Evolutionary conservation across 1,284 basidiomycete species (phyloP).

Genomic region (Heliocybe sulcata): DNA sequence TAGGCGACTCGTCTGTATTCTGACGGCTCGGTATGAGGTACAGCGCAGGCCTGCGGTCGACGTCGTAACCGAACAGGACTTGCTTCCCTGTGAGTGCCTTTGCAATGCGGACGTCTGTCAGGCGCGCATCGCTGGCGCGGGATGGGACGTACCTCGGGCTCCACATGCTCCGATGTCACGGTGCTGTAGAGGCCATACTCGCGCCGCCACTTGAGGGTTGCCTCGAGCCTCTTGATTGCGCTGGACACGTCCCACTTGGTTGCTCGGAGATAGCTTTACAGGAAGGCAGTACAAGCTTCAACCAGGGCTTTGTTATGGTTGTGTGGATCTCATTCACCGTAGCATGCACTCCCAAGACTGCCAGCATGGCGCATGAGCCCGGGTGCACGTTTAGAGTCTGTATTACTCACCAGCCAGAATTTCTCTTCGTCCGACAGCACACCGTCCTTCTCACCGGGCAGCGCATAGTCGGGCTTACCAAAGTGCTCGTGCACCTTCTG

Average conservation of each 20-base stretch:
- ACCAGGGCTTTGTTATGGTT: neutral
- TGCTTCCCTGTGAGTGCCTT: conserved; percentile 71
- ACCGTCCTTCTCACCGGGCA: conserved; percentile 39
- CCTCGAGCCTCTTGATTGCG: conserved; percentile 58
- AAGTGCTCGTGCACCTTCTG: conserved; percentile 56
- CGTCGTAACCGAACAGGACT: conserved; percentile 73
- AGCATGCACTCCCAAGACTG: conserved; percentile 64
- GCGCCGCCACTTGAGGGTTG: conserved; percentile 67
- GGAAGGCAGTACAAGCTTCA: neutral
- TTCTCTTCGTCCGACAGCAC: conserved; percentile 56
- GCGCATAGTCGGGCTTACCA: conserved; percentile 35
- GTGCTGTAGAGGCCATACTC: conserved; percentile 62
- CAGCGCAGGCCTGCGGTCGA: conserved; percentile 55
- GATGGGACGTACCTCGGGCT: conserved; percentile 51
- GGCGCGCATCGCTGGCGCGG: neutral
- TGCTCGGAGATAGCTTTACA: conserved; percentile 56
- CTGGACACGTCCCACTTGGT: conserved; percentile 55
- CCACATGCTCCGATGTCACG: conserved; percentile 51
- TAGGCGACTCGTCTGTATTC: conserved; percentile 69
- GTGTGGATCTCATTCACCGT: conserved; percentile 30
- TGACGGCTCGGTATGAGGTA: conserved; percentile 82
- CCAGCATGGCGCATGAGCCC: neutral
- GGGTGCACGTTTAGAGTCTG: neutral
- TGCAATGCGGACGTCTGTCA: conserved; percentile 5
- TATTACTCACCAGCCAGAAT: conserved; percentile 60